These are phyloP conservation scores for Xylariomycetidae sp. DNA, from an alignment of 2,329 filamentous ascomycete species.

Conservation along the genomic window DNA sequence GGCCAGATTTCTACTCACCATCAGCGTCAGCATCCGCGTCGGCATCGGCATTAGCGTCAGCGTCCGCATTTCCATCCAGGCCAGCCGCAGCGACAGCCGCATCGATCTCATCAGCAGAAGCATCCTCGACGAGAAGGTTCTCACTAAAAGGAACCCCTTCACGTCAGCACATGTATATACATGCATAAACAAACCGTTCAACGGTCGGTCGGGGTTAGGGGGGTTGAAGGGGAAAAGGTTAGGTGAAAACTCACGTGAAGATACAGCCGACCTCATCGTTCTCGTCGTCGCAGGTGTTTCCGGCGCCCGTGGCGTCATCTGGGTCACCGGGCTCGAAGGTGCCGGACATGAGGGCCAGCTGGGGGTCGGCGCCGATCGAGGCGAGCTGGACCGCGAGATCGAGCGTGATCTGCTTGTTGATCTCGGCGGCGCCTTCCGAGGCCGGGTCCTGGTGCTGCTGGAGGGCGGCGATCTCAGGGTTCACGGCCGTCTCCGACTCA, in stretches of 20 bases:
- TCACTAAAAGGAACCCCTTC: no score
- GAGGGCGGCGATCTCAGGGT: constrained; percentile 61
- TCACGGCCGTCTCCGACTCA: constrained; percentile 48
- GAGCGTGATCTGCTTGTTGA: constrained; percentile 59
- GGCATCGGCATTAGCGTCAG: constrained; percentile 10
- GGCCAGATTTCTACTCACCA: constrained; percentile 3
- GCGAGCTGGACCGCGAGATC: constrained; percentile 56
- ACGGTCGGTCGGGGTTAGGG: no score
- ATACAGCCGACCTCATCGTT: constrained; percentile 52
- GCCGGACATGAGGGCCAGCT: constrained; percentile 54
- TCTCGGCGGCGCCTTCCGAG: constrained; percentile 46
- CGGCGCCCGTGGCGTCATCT: constrained; percentile 35
- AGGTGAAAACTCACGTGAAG: no score
- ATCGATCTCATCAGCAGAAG: constrained; percentile 47
- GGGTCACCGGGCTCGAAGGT: constrained; percentile 58
- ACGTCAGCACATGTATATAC: no score
- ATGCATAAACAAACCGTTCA: no score
- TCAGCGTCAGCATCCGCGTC: constrained; percentile 8
- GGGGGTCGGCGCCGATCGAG: constrained; percentile 57
- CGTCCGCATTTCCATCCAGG: constrained; percentile 6
- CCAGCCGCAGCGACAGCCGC: constrained; percentile 39
- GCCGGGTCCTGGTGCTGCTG: constrained; percentile 66
- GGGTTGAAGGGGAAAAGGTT: no score
- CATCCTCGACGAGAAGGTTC: constrained; percentile 51
- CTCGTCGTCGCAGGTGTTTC: constrained; percentile 50